Evolutionary conservation across 768 basidiomycete species (phyloP).

Genomic region (Tricholoma sp.): DNA sequence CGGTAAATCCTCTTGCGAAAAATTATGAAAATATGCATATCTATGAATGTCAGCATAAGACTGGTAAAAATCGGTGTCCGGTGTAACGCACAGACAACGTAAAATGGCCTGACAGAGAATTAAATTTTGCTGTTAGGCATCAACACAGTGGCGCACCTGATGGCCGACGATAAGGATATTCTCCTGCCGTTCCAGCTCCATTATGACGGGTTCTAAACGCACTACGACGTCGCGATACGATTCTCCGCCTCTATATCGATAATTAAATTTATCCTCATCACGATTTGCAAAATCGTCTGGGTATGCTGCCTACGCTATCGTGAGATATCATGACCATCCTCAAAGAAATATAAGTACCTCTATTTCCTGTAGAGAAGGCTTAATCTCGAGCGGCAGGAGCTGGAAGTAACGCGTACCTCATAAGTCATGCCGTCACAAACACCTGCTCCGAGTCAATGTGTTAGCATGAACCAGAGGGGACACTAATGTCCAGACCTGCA

Average conservation of each 20-base stretch:
- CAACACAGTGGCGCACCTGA: conserved; percentile 46
- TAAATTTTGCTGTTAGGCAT: conserved; percentile 3
- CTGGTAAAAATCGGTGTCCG: conserved; percentile 10
- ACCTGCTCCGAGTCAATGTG: conserved; percentile 27
- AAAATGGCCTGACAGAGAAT: conserved; percentile 56
- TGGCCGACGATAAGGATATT: conserved; percentile 97
- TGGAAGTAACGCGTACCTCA: conserved; percentile 36
- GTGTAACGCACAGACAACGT: conserved; percentile 59
- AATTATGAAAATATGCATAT: conserved; percentile 95
- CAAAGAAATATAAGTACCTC: conserved; percentile 50
- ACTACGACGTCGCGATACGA: conserved; percentile 97
- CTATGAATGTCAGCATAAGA: conserved; percentile 30
- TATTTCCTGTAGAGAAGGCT: conserved; percentile 55
- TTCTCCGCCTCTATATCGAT: conserved; percentile 95
- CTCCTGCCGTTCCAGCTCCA: conserved; percentile 97
- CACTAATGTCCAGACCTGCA: conserved; percentile 48
- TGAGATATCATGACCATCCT: neutral
- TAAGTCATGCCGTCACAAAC: conserved; percentile 99
- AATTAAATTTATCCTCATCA: conserved; percentile 99
- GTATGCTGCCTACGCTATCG: conserved; percentile 65
- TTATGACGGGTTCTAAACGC: conserved; percentile 94
- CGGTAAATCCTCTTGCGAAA: conserved; percentile 89
- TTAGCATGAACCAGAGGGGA: neutral
- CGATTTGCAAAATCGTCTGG: conserved; percentile 98
- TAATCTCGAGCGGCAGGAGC: neutral